Evolutionary conservation across 306 rosid species (phyloP), one percentile per base, ranked within the genome.

Genomic region (Rosa multiflora): DNA sequence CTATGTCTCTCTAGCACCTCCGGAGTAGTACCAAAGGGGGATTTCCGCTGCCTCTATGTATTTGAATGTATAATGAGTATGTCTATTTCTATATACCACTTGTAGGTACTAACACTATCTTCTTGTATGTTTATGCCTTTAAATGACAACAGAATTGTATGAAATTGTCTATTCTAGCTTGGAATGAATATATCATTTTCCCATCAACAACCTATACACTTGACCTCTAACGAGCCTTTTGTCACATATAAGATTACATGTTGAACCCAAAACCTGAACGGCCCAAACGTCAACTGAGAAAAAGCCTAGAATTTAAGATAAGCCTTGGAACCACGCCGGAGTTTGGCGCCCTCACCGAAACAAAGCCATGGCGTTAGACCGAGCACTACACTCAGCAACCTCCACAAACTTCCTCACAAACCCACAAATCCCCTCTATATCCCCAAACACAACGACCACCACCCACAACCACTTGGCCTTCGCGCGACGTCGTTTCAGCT

Each of bases 281-380:
- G 64, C 64, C 64, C 64, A 58, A 58, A 58, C n/a, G n/a, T 39
- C 32, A 68, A 70, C 18, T 17, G n/a, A 7, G 15, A 18, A 15
- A 72, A 37, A 15, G 17, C 56, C 20, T 5, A 21, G 11, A 39
- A 32, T 32, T 18, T 18, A 2, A 42, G 79, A 61, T 62, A 32
- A 75, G 56, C 49, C 79, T n/a, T 18, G 1, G 12, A 18, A 4
- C 67, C 5, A 1, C 37, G 46, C 23, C 59, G n/a, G 48, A 72
- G 35, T 67, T 78, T 78, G 79, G 68, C 76, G 59, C 79, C 63
- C 15, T 29, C 48, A 43, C 46, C 42, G 5, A 21, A 46, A 7
- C 58, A n/a, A 48, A 56, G 47, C 61, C 52, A 89, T 91, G 94
- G 85, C 83, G 76, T 59, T 84, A 58, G 73, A 87, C 68, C 86